These are phyloP conservation scores for Apiotrichum domesticum DNA, from an alignment of 1,284 basidiomycete genomes.

Conservation along the genomic window DNA sequence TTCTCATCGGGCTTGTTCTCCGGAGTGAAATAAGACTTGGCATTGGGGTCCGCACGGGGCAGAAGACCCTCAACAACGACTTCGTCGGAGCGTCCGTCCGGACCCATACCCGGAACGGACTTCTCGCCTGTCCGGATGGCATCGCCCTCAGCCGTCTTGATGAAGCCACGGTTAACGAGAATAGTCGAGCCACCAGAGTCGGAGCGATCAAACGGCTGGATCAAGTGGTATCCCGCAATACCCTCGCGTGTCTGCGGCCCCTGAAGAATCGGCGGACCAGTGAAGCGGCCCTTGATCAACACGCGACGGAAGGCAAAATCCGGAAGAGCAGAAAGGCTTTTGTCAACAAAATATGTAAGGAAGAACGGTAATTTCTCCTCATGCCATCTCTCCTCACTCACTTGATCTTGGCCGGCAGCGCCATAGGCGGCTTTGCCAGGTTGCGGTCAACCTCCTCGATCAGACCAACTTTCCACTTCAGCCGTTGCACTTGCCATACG, in stretches of 20 bases:
- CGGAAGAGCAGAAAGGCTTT: slow-evolving; percentile 56
- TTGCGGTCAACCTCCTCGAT: slow-evolving; percentile 95
- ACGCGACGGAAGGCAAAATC: slow-evolving; percentile 86
- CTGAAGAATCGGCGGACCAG: slow-evolving; percentile 71
- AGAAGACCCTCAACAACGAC: slow-evolving; percentile 53
- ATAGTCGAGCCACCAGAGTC: slow-evolving; percentile 48
- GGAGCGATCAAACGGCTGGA: slow-evolving; percentile 17
- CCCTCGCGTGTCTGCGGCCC: slow-evolving; percentile 83
- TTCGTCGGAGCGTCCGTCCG: slow-evolving; percentile 26
- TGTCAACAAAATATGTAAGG: not conserved
- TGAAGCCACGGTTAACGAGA: slow-evolving; percentile 87
- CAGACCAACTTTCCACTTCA: slow-evolving; percentile 90
- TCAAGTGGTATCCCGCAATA: slow-evolving; percentile 51
- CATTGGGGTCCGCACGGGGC: slow-evolving; percentile 60
- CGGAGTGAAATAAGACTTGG: slow-evolving; percentile 63
- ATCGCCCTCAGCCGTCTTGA: slow-evolving; percentile 50
- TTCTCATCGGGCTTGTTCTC: slow-evolving; percentile 74
- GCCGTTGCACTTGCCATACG: slow-evolving; percentile 81
- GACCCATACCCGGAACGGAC: slow-evolving; percentile 32
- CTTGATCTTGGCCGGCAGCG: slow-evolving; percentile 82
- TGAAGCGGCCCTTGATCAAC: slow-evolving; percentile 67
- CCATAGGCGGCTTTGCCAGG: slow-evolving; percentile 69
- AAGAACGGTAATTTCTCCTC: not conserved
- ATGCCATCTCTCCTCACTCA: slow-evolving; percentile 47
- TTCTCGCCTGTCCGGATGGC: slow-evolving; percentile 50